These are phyloP conservation scores for Orbilia quercus DNA, from an alignment of 2,329 filamentous ascomycete species.

Conservation along the genomic window DNA sequence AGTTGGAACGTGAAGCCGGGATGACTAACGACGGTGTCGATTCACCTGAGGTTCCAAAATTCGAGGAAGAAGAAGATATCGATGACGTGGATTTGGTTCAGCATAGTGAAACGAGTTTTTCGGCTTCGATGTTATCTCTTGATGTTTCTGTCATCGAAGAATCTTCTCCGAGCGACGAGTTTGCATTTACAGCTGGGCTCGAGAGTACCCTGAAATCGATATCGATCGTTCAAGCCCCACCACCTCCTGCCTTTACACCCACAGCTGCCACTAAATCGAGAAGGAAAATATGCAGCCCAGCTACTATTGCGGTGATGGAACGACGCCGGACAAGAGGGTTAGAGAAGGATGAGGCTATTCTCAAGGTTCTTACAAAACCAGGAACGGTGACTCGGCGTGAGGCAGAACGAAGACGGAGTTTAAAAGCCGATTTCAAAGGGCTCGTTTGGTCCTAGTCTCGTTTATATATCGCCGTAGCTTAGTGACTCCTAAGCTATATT, in stretches of 20 bases:
- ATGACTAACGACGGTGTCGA: constrained; percentile 12
- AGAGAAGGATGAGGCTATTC: constrained; percentile 43
- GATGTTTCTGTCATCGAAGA: not conserved
- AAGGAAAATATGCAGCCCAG: constrained; percentile 28
- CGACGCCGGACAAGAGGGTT: constrained; percentile 34
- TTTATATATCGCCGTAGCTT: too few relatives aligned
- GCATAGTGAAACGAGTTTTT: not conserved
- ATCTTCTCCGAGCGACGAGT: not conserved
- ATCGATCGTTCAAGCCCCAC: not conserved
- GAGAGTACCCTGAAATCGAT: not conserved
- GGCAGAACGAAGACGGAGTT: constrained; percentile 38
- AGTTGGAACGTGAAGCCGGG: constrained; percentile 37
- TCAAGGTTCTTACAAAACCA: constrained; percentile 39
- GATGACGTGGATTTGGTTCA: constrained; percentile 40
- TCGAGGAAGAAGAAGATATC: constrained; percentile 6
- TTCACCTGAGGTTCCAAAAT: too few relatives aligned
- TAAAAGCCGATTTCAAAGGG: constrained; percentile 40
- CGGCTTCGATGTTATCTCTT: not conserved
- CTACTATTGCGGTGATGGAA: constrained; percentile 16
- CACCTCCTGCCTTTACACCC: not conserved
- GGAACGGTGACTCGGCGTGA: constrained; percentile 39
- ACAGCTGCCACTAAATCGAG: not conserved
- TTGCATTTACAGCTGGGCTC: not conserved
- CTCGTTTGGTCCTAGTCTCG: not conserved
- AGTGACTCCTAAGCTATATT: too few relatives aligned